Conservation (phyloP, 805 yeast species). For the Candida stauntonica region DNA sequence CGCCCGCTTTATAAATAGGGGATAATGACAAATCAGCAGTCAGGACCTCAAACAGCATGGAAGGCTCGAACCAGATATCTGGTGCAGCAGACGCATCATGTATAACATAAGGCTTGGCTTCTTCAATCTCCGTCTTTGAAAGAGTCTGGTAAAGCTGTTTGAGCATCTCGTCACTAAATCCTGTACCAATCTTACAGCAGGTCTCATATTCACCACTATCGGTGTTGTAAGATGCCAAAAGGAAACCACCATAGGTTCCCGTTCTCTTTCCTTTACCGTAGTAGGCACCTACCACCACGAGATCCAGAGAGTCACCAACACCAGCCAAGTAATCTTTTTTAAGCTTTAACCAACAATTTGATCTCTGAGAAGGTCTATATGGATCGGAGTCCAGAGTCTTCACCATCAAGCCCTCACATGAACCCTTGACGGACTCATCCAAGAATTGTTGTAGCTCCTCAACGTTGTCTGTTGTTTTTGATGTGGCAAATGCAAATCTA, state of each 20-base stretch:
- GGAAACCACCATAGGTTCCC: conserved; percentile 90
- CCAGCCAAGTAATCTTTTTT: conserved; percentile 95
- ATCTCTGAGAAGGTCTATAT: conserved; percentile 93
- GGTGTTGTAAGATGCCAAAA: conserved; percentile 84
- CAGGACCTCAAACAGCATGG: conserved; percentile 75
- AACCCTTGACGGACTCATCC: conserved; percentile 82
- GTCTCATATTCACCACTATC: conserved; percentile 93
- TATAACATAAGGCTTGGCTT: conserved; percentile 63
- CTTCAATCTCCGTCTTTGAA: conserved; percentile 58
- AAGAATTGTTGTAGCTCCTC: conserved; percentile 77
- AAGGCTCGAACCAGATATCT: conserved; percentile 94
- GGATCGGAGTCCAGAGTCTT: conserved; percentile 80
- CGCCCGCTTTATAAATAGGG: conserved; percentile 87
- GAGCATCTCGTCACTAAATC: conserved; percentile 84
- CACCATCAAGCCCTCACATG: conserved; percentile 96
- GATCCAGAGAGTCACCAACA: conserved; percentile 90
- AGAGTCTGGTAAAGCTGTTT: conserved; percentile 54
- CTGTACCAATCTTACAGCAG: conserved; percentile 96
- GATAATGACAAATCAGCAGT: conserved; percentile 89
- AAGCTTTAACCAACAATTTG: conserved; percentile 91
- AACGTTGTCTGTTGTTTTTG: conserved; percentile 61
- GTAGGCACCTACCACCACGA: conserved; percentile 92
- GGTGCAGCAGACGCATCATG: conserved; percentile 76
- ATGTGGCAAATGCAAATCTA: conserved; percentile 76
- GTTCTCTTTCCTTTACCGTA: conserved; percentile 93